A percentile compares a stretch with the other conserved stretches of the same genome.
Evolutionary conservation across 345 rosid genomes (phyloP).

Genomic region (Acer negundo): DNA sequence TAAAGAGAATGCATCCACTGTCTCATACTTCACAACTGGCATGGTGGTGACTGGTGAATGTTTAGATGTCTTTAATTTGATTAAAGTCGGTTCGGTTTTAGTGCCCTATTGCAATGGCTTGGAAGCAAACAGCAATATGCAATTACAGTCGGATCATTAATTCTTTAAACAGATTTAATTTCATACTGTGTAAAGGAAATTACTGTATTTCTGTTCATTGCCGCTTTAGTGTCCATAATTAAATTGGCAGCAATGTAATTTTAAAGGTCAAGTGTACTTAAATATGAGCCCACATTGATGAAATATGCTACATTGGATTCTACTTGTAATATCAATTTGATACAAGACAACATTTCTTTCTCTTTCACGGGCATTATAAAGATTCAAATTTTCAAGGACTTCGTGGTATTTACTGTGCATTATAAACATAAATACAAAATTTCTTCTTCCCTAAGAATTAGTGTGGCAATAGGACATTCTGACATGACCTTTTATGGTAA

Average conservation of each 20-base stretch:
- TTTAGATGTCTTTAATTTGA: constrained; percentile 2
- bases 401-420: not conserved
- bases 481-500: not conserved
- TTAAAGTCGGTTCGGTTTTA: not conserved
- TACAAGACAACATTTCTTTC: not conserved
- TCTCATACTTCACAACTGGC: constrained; percentile 7
- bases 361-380: not conserved
- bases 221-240: not conserved
- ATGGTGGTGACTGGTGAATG: not conserved
- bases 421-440: not conserved
- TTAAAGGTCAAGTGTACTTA: not conserved
- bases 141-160: not conserved
- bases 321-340: not conserved
- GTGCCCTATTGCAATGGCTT: not conserved
- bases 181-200: not conserved
- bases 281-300: not conserved
- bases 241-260: not conserved
- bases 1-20: no score
- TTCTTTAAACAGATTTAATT: constrained; percentile 3
- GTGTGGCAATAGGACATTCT: not conserved
- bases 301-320: not conserved
- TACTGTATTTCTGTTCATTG: not conserved
- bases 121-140: not conserved
- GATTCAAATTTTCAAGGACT: not conserved
- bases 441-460: not conserved